phyloP scores from a whole-genome alignment of 1,284 basidiomycete species.

The Pterulicium gracile region DNA sequence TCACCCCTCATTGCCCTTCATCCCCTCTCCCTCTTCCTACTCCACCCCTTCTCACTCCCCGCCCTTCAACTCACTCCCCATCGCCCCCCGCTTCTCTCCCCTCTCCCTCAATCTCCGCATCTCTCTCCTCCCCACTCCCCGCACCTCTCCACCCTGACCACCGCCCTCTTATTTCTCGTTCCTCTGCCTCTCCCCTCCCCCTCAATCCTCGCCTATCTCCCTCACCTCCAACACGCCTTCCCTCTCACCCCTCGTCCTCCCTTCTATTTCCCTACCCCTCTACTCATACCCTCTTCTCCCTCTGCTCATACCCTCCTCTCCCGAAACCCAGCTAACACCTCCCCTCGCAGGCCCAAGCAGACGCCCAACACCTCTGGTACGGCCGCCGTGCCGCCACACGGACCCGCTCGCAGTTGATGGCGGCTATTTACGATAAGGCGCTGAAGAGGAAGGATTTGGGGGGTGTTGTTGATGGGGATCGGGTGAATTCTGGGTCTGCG shows the following conservation, averaged over 20 bases:
- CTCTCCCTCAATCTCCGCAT: background rate
- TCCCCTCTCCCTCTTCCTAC: background rate
- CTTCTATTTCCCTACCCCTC: constrained; percentile 4
- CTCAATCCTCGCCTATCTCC: background rate
- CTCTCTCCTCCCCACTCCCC: constrained; percentile 10
- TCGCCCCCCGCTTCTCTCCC: too few species aligned
- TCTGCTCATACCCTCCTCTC: too few species aligned
- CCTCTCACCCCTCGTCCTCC: too few species aligned
- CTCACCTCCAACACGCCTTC: background rate
- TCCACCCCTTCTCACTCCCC: background rate
- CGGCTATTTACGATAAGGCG: constrained; percentile 85
- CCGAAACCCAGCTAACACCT: too few species aligned
- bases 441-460: constrained; percentile 79
- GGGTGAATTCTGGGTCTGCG: constrained; percentile 13
- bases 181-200: background rate
- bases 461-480: constrained; percentile 55
- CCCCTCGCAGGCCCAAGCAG: constrained; percentile 39
- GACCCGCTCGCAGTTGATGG: constrained; percentile 66
- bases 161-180: background rate
- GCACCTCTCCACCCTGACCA: too few species aligned
- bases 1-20: too few species aligned
- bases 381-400: constrained; percentile 62
- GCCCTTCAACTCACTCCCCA: background rate
- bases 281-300: too few species aligned
- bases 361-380: constrained; percentile 73